A percentile compares a stretch with the other conserved stretches of the same genome.
Conservation (phyloP, 805 yeast genomes). For the Barnettozyma vustinii region DNA sequence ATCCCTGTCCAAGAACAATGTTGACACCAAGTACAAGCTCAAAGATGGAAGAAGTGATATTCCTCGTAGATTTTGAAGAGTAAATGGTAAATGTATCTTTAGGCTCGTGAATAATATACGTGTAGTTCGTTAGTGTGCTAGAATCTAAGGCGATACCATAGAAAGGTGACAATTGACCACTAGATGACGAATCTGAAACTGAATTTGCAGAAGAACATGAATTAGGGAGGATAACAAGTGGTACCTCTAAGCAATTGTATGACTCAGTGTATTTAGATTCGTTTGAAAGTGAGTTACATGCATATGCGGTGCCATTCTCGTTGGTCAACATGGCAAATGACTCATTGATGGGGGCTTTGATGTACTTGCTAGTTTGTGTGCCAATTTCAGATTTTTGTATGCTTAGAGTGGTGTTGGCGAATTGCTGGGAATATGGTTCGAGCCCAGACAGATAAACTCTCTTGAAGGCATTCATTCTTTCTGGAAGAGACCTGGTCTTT, state of each 20-base stretch:
- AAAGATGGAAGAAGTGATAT: constrained; percentile 2
- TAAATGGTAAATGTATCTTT: constrained; percentile 3
- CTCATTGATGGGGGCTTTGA: background rate
- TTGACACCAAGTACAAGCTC: constrained; percentile 20
- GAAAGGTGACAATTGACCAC: constrained; percentile 45
- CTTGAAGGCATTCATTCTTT: constrained; percentile 57
- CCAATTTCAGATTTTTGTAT: background rate
- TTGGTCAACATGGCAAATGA: constrained; percentile 4
- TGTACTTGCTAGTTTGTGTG: background rate
- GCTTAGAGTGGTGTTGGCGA: background rate
- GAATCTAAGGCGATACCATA: constrained; percentile 40
- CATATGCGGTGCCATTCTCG: constrained; percentile 10
- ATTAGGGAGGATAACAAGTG: constrained; percentile 3
- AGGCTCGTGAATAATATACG: constrained; percentile 45
- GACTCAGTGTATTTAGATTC: constrained; percentile 1
- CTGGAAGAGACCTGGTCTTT: constrained; percentile 46
- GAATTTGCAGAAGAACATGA: background rate
- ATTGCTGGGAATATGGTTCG: constrained; percentile 35
- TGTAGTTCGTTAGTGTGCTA: constrained; percentile 37
- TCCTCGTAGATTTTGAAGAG: constrained; percentile 9
- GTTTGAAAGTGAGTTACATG: constrained; percentile 43
- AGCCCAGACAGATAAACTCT: constrained; percentile 46
- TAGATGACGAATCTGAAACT: constrained; percentile 39
- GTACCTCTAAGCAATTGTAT: constrained; percentile 1
- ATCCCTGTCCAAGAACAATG: constrained; percentile 36